A percentile compares a stretch with the other conserved stretches of the same genome.
Evolutionary conservation across 805 yeast genomes (phyloP).

Genomic region (Kuraishia capsulata): DNA sequence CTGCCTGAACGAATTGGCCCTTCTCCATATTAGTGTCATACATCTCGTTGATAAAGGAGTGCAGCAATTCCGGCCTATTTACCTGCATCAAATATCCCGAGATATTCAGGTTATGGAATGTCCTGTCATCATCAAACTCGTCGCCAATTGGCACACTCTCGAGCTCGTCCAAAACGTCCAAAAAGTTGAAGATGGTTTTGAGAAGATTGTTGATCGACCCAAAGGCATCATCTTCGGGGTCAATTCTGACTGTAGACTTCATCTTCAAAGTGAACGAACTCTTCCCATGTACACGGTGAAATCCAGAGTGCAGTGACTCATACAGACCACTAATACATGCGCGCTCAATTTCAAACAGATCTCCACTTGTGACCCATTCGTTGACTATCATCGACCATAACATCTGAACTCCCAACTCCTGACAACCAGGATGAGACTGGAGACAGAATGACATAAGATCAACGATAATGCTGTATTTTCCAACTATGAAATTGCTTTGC

Average conservation of each 20-base stretch:
- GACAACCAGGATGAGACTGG: constrained; percentile 56
- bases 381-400: constrained; percentile 66
- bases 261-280: constrained; percentile 51
- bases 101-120: constrained; percentile 69
- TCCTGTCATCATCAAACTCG: constrained; percentile 82
- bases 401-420: constrained; percentile 52
- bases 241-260: constrained; percentile 40
- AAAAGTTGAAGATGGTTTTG: constrained; percentile 48
- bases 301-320: constrained; percentile 20
- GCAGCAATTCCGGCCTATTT: constrained; percentile 70
- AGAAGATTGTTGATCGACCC: constrained; percentile 39
- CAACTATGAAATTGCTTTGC: constrained; percentile 49
- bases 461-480: constrained; percentile 51
- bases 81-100: constrained; percentile 71
- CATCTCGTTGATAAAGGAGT: constrained; percentile 69
- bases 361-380: constrained; percentile 52
- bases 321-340: constrained; percentile 58
- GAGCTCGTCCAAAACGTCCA: constrained; percentile 57
- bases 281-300: constrained; percentile 48
- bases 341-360: constrained; percentile 49
- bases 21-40: constrained; percentile 53
- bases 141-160: constrained; percentile 70
- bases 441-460: constrained; percentile 60
- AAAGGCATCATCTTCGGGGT: constrained; percentile 58
- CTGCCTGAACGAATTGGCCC: constrained; percentile 71